Evolutionary conservation across 1,284 basidiomycete genomes (phyloP), one percentile per base, ranked within the genome.

Genomic region (Entoloma clypeatum): DNA sequence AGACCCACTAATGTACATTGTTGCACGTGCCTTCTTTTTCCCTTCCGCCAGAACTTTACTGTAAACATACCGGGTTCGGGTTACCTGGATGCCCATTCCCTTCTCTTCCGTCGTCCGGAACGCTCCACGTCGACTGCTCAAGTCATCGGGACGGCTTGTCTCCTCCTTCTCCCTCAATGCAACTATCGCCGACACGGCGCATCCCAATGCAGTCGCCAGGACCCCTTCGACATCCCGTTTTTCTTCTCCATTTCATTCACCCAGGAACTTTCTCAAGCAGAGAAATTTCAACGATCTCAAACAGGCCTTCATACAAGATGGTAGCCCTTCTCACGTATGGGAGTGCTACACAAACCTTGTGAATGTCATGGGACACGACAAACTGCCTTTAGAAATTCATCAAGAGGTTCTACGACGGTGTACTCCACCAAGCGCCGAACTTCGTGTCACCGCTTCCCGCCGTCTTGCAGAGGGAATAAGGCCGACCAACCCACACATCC

Each of bases 351-450:
- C 69, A 36, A 76, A 75, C 48, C 62, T 81, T 34, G 59, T 82
- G 36, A 65, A 68, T 45, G 55, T 64, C 44, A 57, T 74, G 28
- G 77, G 70, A 29, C 57, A 57, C 47, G 62, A 71, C 18, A 57
- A 59, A 16, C 62, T 87, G 36, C 81, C 85, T 9, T 58, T 82
- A 16, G 69, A 79, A 45, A 51, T 82, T 11, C 85, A 88, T 60
- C 81, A 78, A 52, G 60, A 68, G 23, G 82, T 85, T 41, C 72
- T 88, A 14, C 74, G 82, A 23, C 74, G 67, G 47, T 86, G 81
- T 53, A 74, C 78, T 1, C 72, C 72, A 2, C 54, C 72, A 3
- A 58, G 66, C 18, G 51, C 59, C 4, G 47, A 64, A 25, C 63
- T 82, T 17, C 77, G 79, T n/a, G 52, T 57, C 2, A 55, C 64